Evolutionary conservation across 306 rosid genomes (phyloP).

Genomic region (Dicorynia guianensis): DNA sequence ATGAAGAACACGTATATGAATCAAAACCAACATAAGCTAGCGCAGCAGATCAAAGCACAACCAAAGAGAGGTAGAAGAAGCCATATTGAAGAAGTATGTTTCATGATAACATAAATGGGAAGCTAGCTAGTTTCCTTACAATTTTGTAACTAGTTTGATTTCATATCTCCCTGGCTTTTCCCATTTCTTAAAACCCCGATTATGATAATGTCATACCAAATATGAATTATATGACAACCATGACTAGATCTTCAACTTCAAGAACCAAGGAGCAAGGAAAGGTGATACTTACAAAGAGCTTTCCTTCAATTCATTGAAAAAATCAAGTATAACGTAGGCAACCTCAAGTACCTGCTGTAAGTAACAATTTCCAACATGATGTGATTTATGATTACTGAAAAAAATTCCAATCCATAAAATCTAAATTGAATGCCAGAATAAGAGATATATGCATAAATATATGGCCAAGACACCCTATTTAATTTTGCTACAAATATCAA

Average conservation of each 20-base stretch:
- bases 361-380: not conserved
- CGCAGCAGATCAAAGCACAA: too few species aligned
- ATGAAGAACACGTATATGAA: too few species aligned
- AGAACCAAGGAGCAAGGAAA: not conserved
- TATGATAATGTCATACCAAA: not conserved
- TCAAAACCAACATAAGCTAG: too few species aligned
- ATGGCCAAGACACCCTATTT: not conserved
- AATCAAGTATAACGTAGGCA: not conserved
- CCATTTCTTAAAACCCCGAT: not conserved
- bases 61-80: too few species aligned
- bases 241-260: not conserved
- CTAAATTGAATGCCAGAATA: not conserved
- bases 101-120: not conserved
- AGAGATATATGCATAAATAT: too few species aligned
- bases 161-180: not conserved
- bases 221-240: not conserved
- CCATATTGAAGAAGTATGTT: too few species aligned
- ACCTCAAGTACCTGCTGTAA: slow-evolving; percentile 5
- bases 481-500: not conserved
- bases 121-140: not conserved
- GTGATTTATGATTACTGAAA: not conserved
- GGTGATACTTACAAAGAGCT: not conserved
- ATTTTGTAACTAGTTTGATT: not conserved
- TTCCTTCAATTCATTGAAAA: not conserved
- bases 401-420: not conserved